Percentiles rank a stretch among this genome's conserved stretches.
Evolutionary conservation across 1,284 basidiomycete genomes (phyloP).

Genomic region (Grifola frondosa): DNA sequence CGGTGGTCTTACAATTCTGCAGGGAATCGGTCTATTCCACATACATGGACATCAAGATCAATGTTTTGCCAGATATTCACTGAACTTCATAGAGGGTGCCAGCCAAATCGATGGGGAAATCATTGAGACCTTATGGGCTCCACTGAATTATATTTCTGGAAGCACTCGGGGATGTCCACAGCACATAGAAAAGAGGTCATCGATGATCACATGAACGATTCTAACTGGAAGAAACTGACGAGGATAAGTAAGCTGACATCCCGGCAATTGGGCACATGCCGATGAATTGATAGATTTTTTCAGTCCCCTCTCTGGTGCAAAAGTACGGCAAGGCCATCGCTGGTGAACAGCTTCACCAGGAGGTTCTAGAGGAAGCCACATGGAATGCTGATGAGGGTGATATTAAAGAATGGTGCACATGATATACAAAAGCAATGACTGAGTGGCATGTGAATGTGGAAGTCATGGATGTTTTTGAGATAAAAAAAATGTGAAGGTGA

Average conservation of each 20-base stretch:
- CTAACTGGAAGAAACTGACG: slow-evolving; percentile 22
- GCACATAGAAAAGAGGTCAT: slow-evolving; percentile 19
- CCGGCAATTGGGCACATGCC: background rate
- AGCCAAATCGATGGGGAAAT: slow-evolving; percentile 22
- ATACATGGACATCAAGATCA: slow-evolving; percentile 14
- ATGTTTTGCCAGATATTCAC: slow-evolving; percentile 18
- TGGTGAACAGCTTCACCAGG: too few relatives aligned
- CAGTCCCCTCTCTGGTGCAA: too few relatives aligned
- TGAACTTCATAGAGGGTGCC: slow-evolving; percentile 17
- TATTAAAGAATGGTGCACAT: too few relatives aligned
- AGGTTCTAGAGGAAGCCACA: too few relatives aligned
- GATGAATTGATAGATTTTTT: too few relatives aligned
- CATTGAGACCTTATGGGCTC: slow-evolving; percentile 22
- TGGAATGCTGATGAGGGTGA: too few relatives aligned
- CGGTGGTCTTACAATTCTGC: background rate
- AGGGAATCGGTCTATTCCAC: slow-evolving; percentile 16
- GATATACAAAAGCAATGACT: too few relatives aligned
- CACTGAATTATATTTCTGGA: slow-evolving; percentile 15
- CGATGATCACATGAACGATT: slow-evolving; percentile 24
- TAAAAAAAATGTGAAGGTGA: too few relatives aligned
- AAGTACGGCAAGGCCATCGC: too few relatives aligned
- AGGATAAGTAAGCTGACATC: slow-evolving; percentile 10
- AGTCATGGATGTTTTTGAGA: too few relatives aligned
- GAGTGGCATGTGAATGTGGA: too few relatives aligned
- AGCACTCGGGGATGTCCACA: slow-evolving; percentile 16